These are phyloP conservation scores for Ceratobasidium sp. DNA, from an alignment of 1,284 basidiomycete genomes.

Conservation along the genomic window DNA sequence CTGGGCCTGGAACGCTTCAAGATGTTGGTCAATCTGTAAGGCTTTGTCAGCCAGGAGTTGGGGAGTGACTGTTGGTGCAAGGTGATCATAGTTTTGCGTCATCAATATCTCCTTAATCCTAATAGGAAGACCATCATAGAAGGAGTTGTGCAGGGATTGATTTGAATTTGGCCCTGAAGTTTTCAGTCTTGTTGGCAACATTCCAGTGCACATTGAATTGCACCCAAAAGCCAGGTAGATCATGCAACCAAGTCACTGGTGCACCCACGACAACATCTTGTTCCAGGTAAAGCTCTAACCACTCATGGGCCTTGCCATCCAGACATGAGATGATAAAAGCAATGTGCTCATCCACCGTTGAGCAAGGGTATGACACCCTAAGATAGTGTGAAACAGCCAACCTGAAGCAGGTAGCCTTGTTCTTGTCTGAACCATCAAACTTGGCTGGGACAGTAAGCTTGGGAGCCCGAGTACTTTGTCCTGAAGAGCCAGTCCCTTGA, in stretches of 20 bases:
- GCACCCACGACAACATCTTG: not conserved
- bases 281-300: slow-evolving; percentile 2
- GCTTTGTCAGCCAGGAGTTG: slow-evolving; percentile 6
- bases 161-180: slow-evolving; percentile 26
- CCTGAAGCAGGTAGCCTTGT: not conserved
- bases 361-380: not conserved
- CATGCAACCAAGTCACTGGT: not conserved
- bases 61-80: not conserved
- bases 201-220: slow-evolving; percentile 18
- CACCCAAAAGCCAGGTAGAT: slow-evolving; percentile 1
- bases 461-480: not conserved
- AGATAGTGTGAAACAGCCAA: slow-evolving; percentile 4
- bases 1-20: not conserved
- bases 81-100: slow-evolving; percentile 5
- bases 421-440: slow-evolving; percentile 6
- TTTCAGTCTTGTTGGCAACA: slow-evolving; percentile 6
- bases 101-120: slow-evolving; percentile 1
- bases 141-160: not conserved
- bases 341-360: slow-evolving; percentile 10
- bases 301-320: not conserved
- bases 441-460: not conserved
- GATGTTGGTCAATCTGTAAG: not conserved
- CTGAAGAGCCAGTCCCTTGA: not conserved
- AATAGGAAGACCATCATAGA: slow-evolving; percentile 3
- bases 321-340: slow-evolving; percentile 3